phyloP scores from a whole-genome alignment of 2,329 filamentous ascomycete species.

The Fusarium ambrosium region DNA sequence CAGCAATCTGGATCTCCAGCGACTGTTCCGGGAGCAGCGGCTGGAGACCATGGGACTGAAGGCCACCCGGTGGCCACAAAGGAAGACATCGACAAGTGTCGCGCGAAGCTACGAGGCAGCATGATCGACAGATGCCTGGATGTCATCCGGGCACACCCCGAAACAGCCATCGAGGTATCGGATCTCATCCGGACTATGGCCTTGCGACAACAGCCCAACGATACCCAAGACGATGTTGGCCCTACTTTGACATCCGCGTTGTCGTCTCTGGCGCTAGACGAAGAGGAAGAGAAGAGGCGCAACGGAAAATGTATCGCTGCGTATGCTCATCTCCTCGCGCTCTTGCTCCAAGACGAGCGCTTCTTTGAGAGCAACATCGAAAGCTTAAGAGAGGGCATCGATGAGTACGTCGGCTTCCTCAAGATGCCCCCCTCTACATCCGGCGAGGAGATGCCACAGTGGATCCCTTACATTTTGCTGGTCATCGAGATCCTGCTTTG shows the following conservation, averaged over 20 bases:
- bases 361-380: conserved; percentile 85
- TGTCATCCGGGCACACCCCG: conserved; percentile 87
- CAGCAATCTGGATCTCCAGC: conserved; percentile 18
- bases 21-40: conserved; percentile 23
- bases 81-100: conserved; percentile 84
- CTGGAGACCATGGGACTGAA: conserved; percentile 31
- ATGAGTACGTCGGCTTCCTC: conserved; percentile 83
- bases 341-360: conserved; percentile 84
- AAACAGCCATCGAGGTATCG: conserved; percentile 90
- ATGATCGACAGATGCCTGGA: conserved; percentile 92
- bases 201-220: conserved; percentile 68
- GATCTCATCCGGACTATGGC: conserved; percentile 86
- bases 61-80: conserved; percentile 59
- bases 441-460: conserved; percentile 85
- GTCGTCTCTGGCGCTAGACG: conserved; percentile 74
- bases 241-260: conserved; percentile 87
- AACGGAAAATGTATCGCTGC: conserved; percentile 78
- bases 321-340: conserved; percentile 90
- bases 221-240: conserved; percentile 78
- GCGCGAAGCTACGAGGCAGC: conserved; percentile 78
- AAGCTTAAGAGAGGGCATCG: conserved; percentile 81
- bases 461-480: conserved; percentile 91
- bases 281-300: conserved; percentile 75
- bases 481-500: conserved; percentile 92
- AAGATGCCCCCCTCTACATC: conserved; percentile 76